Percentiles rank a stretch among this genome's conserved stretches.
These are phyloP conservation scores for Rhamnella rubrinervis DNA, from an alignment of 331 rosid genomes.

Conservation along the genomic window DNA sequence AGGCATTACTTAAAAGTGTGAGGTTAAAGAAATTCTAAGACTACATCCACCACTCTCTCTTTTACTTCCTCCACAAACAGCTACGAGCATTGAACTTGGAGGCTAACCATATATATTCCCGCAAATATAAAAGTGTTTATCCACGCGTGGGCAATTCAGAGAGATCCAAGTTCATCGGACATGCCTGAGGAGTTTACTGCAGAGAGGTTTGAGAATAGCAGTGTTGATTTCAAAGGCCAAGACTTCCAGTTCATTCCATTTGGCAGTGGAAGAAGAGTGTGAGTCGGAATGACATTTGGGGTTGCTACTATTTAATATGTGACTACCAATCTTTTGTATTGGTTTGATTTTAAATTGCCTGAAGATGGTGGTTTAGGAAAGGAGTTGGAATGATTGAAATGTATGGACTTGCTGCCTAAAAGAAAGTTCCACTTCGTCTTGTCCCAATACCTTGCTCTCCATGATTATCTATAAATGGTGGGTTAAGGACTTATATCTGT, in stretches of 20 bases:
- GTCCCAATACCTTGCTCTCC: no score
- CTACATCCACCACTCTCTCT: conserved; percentile 30
- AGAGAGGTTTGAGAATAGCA: conserved; percentile 39
- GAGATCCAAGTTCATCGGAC: conserved; percentile 47
- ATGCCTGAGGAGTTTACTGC: conserved; percentile 45
- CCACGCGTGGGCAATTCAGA: no score
- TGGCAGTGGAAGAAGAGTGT: conserved; percentile 45
- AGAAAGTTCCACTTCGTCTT: no score
- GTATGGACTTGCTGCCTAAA: no score
- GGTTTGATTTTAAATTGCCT: conserved; percentile 24
- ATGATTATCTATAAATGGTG: not conserved
- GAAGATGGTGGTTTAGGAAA: not conserved
- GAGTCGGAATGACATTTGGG: conserved; percentile 40
- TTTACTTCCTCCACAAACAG: conserved; percentile 21
- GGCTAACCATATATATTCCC: conserved; percentile 52
- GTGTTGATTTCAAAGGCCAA: no score
- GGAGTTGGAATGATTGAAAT: not conserved
- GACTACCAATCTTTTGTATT: conserved; percentile 46
- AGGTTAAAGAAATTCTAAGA: conserved; percentile 26
- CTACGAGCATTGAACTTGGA: conserved; percentile 20
- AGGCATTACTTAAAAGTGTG: conserved; percentile 26
- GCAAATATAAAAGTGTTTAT: conserved; percentile 32
- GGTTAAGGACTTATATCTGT: no score
- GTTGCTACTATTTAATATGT: conserved; percentile 17
- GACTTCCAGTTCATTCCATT: conserved; percentile 40